Percentiles rank a stretch among this genome's conserved stretches.
Evolutionary conservation across 2,329 filamentous ascomycete genomes (phyloP).

Genomic region (Nothophoma quercina): DNA sequence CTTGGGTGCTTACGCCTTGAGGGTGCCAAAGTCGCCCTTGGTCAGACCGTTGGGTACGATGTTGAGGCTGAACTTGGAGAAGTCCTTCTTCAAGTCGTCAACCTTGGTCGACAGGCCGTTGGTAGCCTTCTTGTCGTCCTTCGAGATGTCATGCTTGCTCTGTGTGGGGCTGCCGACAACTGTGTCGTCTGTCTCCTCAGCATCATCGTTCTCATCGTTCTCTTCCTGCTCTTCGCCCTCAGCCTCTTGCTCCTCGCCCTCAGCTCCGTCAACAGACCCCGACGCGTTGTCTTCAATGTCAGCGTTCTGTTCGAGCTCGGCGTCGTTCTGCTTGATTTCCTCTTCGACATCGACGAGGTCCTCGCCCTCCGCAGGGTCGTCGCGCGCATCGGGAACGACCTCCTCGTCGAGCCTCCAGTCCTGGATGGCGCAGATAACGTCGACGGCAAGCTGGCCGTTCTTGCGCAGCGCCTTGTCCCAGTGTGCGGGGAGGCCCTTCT

Average conservation of each 20-base stretch:
- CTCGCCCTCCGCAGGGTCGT: constrained; percentile 52
- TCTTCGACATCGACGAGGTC: constrained; percentile 44
- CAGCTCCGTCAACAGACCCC: constrained; percentile 13
- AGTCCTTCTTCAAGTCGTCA: constrained; percentile 16
- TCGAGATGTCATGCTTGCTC: constrained; percentile 22
- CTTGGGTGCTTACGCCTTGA: constrained; percentile 8
- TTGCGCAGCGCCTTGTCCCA: constrained; percentile 64
- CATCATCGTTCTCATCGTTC: constrained; percentile 10
- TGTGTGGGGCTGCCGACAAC: constrained; percentile 20
- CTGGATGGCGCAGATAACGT: constrained; percentile 62
- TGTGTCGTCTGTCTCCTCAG: constrained; percentile 18
- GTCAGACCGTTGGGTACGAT: constrained; percentile 12
- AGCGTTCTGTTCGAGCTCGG: constrained; percentile 35
- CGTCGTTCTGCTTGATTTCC: constrained; percentile 49
- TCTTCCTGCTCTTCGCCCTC: constrained; percentile 26
- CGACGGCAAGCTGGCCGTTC: constrained; percentile 64
- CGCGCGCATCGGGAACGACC: constrained; percentile 59
- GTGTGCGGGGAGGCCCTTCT: constrained; percentile 59
- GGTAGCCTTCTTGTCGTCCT: constrained; percentile 11
- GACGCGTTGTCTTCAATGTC: constrained; percentile 33
- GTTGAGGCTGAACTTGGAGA: constrained; percentile 20
- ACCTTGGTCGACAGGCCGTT: constrained; percentile 3
- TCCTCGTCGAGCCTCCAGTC: constrained; percentile 61
- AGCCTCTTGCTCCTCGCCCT: constrained; percentile 37
- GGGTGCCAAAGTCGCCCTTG: constrained; percentile 15